Base-by-base conservation (phyloP, 1,284 basidiomycete genomes). In the Cerrena zonata region DNA sequence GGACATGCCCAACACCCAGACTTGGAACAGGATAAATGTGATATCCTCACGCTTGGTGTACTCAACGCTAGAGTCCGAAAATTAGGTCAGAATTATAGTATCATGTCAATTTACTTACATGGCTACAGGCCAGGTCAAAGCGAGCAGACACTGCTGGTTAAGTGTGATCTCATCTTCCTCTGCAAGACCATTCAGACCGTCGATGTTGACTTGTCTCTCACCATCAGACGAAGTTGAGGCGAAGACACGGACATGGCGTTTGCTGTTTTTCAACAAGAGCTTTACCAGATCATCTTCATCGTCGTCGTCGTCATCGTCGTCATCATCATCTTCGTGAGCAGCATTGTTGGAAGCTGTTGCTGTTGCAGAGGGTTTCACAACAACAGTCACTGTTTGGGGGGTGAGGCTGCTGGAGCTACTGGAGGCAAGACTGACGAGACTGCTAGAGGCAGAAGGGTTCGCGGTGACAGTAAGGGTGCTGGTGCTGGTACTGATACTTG, bases 1-100 rank as follows among this genome's bases (percentile, higher is more conserved):
- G 3, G 86, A 89, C 82, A 90, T 86, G 34, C 84, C 86, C 21
- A 90, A 69, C 1, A 89, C 79, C 88, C 88, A 90, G 51, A 87
- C 69, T 57, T 89, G 86, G 70, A 89, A 91, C 10, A 75, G 74
- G 45, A 89, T 82, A 64, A 89, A 89, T 13, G 83, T 76, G 53
- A 87, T 68, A 59, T 90, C 88, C 61, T 89, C 86, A 22, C 88
- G 82, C 61, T 86, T 79, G 19, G 85, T 87, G 61, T 88, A 78
- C 49, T 71, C 70, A 47, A 89, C 72, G 26, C 86, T 89, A 54
- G 25, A 3, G 3, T 7, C 13, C 22, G 10, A 13, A 13, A 18
- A 25, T 48, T 34, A 45, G 13, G 13, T 13, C 21, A 5, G 19
- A 11, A 5, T 5, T 42, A 3, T 3, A 4, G 4, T 22, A 13